Base-by-base conservation (phyloP, 805 yeast genomes). In the Schizosaccharomyces pombe region DNA sequence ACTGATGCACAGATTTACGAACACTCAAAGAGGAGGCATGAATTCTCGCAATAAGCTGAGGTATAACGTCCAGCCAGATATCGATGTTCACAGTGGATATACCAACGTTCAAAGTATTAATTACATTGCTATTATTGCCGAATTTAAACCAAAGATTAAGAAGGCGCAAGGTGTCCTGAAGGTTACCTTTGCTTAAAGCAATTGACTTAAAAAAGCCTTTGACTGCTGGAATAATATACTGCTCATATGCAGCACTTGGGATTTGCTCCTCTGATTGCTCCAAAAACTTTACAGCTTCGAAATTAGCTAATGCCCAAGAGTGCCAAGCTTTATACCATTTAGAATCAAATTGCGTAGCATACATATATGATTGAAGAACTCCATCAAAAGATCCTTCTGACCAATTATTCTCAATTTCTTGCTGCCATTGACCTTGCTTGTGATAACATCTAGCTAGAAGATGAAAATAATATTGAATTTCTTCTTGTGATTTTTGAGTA, bases 301-400 rank as follows among this genome's bases (percentile, higher is more conserved):
- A 91, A 66, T 93, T 91, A 0, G 97, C 96, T 63, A 93, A 71
- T 0, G 98, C 98, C 99, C 99, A 91, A 63, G 86, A 89, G 65
- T 91, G 99, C 98, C 98, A 93, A 16, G 97, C 98, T 63, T 93
- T 91, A 63, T 91, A 91, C 95, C 98, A 91, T 26, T 76, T 75
- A 34, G 76, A 73, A 64, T 91, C 96, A 66, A 91, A 89, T 64
- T 87, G 95, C 0, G 98, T 89, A 0, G 98, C 97, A 58, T 91
- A 71, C 55, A 91, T 69, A 64, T 85, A 91, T 0, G 96, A 86
- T 11, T 96, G 95, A 57, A 91, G 69, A 59, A 91, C 85, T 1
- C 87, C 82, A 47, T 85, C 87, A 1, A 87, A 79, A 37, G 73
- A 71, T n/a, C 62, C 67, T 5, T 70, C 65, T 56, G 75, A 76